phyloP scores from a whole-genome alignment of 2,329 filamentous ascomycete species.

The Trichoderma sp. region DNA sequence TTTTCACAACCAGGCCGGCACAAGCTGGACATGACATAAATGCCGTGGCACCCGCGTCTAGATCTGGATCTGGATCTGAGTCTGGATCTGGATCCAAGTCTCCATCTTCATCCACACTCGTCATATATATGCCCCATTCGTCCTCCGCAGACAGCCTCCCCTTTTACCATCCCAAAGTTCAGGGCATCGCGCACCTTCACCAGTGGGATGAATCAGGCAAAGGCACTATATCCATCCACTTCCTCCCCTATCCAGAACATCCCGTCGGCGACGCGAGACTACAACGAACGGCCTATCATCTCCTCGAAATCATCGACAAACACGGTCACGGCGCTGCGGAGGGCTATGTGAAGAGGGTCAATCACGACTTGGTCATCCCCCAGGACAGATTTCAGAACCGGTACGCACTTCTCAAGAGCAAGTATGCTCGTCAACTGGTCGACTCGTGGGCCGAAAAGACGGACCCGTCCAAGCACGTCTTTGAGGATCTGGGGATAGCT shows the following conservation, averaged over 20 bases:
- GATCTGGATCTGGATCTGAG: neutral
- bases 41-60: conserved; percentile 23
- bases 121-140: conserved; percentile 77
- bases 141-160: conserved; percentile 62
- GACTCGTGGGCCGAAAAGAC: conserved; percentile 81
- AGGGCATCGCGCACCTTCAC: conserved; percentile 72
- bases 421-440: conserved; percentile 70
- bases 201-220: conserved; percentile 47
- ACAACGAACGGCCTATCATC: conserved; percentile 62
- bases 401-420: conserved; percentile 74
- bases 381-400: conserved; percentile 77
- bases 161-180: conserved; percentile 82
- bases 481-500: conserved; percentile 88
- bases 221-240: conserved; percentile 59
- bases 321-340: conserved; percentile 62
- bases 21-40: neutral
- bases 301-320: conserved; percentile 68
- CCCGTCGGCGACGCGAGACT: conserved; percentile 45
- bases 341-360: conserved; percentile 73
- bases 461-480: conserved; percentile 87
- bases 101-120: conserved; percentile 32
- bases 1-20: conserved; percentile 48
- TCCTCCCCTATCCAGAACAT: conserved; percentile 47
- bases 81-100: neutral
- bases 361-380: conserved; percentile 77